Evolutionary conservation across 306 rosid species (phyloP).

Genomic region (Ormosia emarginata): DNA sequence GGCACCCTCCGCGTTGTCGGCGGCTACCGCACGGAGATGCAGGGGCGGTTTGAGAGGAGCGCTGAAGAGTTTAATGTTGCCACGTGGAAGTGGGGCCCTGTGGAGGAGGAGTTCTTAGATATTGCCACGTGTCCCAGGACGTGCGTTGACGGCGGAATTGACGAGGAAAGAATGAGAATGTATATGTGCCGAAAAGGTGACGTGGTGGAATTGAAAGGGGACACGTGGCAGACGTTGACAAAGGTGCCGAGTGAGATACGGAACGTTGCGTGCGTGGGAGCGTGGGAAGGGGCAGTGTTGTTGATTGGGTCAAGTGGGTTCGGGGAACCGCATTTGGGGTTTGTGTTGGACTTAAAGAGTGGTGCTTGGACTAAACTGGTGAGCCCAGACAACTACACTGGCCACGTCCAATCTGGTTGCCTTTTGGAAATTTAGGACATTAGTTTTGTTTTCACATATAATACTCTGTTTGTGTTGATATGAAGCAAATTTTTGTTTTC

Average conservation of each 20-base stretch:
- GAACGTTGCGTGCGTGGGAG: constrained; percentile 32
- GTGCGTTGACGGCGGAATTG: constrained; percentile 24
- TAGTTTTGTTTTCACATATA: background rate
- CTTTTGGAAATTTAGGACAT: constrained; percentile 42
- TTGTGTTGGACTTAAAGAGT: constrained; percentile 21
- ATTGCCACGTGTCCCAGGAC: constrained; percentile 51
- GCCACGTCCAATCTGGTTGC: constrained; percentile 63
- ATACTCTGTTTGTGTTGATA: background rate
- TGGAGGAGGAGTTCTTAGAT: constrained; percentile 41
- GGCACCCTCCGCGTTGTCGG: constrained; percentile 46
- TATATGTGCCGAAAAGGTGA: constrained; percentile 47
- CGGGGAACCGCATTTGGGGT: constrained; percentile 49
- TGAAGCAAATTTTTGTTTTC: constrained; percentile 5
- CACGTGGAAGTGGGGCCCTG: constrained; percentile 41
- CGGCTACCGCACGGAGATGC: constrained; percentile 64
- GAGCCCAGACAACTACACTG: constrained; percentile 37
- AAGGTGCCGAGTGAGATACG: constrained; percentile 44
- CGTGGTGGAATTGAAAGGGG: background rate
- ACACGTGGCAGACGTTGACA: constrained; percentile 40
- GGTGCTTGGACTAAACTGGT: constrained; percentile 40
- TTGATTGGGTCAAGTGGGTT: constrained; percentile 50
- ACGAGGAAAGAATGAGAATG: constrained; percentile 1
- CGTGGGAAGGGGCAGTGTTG: constrained; percentile 29
- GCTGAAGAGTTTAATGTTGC: constrained; percentile 46
- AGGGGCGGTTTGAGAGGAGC: constrained; percentile 63